phyloP scores from a whole-genome alignment of 805 yeast species.

The Barnettozyma pratensis region DNA sequence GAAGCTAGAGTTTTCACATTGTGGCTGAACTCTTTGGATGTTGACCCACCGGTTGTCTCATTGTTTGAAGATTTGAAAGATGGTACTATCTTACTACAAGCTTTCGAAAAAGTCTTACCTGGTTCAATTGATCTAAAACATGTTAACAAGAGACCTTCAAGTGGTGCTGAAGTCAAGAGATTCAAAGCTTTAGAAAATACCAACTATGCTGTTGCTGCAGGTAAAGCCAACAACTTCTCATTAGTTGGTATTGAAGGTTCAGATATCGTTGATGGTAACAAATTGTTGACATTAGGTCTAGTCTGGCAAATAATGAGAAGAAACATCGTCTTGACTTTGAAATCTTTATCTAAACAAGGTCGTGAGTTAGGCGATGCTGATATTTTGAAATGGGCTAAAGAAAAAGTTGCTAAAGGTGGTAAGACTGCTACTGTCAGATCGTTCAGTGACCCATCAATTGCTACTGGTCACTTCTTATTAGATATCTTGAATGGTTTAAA shows the following conservation, averaged over 20 bases:
- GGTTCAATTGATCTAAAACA: slow-evolving; percentile 78
- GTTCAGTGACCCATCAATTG: slow-evolving; percentile 73
- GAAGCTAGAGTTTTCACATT: slow-evolving; percentile 97
- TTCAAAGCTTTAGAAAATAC: slow-evolving; percentile 96
- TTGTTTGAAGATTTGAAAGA: slow-evolving; percentile 93
- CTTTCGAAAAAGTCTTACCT: slow-evolving; percentile 93
- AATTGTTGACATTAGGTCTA: slow-evolving; percentile 80
- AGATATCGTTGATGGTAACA: slow-evolving; percentile 91
- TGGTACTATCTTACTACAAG: slow-evolving; percentile 84
- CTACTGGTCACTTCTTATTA: slow-evolving; percentile 76
- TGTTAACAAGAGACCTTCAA: slow-evolving; percentile 78
- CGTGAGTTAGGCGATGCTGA: slow-evolving; percentile 77
- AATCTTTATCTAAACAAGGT: slow-evolving; percentile 60
- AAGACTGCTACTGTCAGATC: slow-evolving; percentile 69
- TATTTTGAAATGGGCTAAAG: slow-evolving; percentile 91
- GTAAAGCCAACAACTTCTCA: slow-evolving; percentile 88
- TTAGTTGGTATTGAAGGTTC: slow-evolving; percentile 98
- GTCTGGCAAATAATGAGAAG: slow-evolving; percentile 99
- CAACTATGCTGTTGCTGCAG: slow-evolving; percentile 96
- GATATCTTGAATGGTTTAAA: slow-evolving; percentile 90
- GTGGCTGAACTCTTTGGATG: slow-evolving; percentile 96
- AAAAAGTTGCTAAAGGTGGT: slow-evolving; percentile 81
- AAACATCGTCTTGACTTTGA: slow-evolving; percentile 81
- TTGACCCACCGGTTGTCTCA: slow-evolving; percentile 88
- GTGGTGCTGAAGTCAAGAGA: slow-evolving; percentile 72